Base-by-base conservation (phyloP, 2,329 filamentous ascomycete species). In the Botrytis pseudocinerea region DNA sequence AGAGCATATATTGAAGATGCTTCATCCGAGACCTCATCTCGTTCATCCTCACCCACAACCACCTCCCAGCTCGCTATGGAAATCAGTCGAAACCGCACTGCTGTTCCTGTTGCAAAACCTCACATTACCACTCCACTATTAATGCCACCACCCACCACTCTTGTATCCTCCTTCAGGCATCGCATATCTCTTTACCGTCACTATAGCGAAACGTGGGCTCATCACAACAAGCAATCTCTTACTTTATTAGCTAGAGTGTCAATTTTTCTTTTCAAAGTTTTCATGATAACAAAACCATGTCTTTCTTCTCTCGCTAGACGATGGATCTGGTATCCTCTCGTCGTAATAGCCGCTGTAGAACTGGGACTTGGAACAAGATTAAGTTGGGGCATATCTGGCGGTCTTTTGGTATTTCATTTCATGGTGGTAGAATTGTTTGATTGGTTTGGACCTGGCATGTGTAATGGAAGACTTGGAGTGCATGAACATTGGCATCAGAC, bases 261-360 rank as follows among this genome's bases (percentile, higher is more conserved):
- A 1, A 77, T 95, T 0, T 95, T 97, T 77, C 80, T 91, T 6
- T 76, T 87, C 68, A 97, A 97, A 81, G 82, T 94, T 16, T 82
- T 87, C 18, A 88, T 89, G 0, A 82, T 96, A 14, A 86, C 88
- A 3, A 85, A 87, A 68, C 88, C 91, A 1, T 97, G 94, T 80
- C 89, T 89, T 80, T 94, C 94, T 0, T 90, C 90, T 72, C 89
- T 90, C 63, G 85, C 89, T 20, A 90, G 87, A 68, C 84, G 89
- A 16, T 87, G 87, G 81, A 82, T 94, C 8, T 85, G 89, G 8
- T 90, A 92, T 76, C 89, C 92, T 2, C 83, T 97, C 2, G 82
- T 97, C 3, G 82, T 87, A 4, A 81, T 95, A 16, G 93, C 93
- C 12, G 89, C 88, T 1, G 77, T 94, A 22, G 93, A 95, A 73